These are phyloP conservation scores for Gossypium davidsonii DNA, from an alignment of 441 rosid genomes.

Conservation along the genomic window DNA sequence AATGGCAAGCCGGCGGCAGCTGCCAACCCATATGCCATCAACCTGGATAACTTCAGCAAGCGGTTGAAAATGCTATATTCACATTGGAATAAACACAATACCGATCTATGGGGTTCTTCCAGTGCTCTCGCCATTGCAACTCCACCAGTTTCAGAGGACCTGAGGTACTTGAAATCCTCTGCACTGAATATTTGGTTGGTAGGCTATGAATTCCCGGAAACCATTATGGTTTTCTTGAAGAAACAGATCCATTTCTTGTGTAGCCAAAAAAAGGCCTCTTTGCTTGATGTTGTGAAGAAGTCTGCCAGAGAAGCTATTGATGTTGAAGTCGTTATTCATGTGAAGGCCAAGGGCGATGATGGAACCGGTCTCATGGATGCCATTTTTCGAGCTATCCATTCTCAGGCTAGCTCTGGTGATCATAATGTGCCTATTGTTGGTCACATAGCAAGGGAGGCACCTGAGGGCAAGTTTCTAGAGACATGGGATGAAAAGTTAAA, in stretches of 20 bases:
- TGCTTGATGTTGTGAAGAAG: constrained; percentile 58
- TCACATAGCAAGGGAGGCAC: constrained; percentile 61
- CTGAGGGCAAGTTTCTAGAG: constrained; percentile 82
- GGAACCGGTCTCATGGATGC: constrained; percentile 57
- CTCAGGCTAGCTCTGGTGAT: constrained; percentile 33
- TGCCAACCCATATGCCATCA: constrained; percentile 41
- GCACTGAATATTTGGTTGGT: constrained; percentile 81
- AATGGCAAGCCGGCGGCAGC: constrained; percentile 33
- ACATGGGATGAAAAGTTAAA: constrained; percentile 58
- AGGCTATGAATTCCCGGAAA: constrained; percentile 89
- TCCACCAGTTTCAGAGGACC: constrained; percentile 68
- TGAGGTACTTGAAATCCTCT: constrained; percentile 75
- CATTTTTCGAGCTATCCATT: constrained; percentile 48
- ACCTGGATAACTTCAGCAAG: constrained; percentile 52
- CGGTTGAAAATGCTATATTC: constrained; percentile 55
- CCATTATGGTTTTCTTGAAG: constrained; percentile 71
- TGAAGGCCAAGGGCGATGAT: constrained; percentile 58
- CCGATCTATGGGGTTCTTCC: constrained; percentile 62
- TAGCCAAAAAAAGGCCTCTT: constrained; percentile 60
- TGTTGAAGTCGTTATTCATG: constrained; percentile 62
- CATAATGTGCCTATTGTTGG: constrained; percentile 50
- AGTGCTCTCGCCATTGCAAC: constrained; percentile 63
- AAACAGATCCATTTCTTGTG: constrained; percentile 76
- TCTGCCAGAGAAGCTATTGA: constrained; percentile 53
- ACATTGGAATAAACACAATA: constrained; percentile 52